A percentile compares a stretch with the other conserved stretches of the same genome.
phyloP scores from a whole-genome alignment of 2,329 filamentous ascomycete species.

The Magnaporthales sp. region DNA sequence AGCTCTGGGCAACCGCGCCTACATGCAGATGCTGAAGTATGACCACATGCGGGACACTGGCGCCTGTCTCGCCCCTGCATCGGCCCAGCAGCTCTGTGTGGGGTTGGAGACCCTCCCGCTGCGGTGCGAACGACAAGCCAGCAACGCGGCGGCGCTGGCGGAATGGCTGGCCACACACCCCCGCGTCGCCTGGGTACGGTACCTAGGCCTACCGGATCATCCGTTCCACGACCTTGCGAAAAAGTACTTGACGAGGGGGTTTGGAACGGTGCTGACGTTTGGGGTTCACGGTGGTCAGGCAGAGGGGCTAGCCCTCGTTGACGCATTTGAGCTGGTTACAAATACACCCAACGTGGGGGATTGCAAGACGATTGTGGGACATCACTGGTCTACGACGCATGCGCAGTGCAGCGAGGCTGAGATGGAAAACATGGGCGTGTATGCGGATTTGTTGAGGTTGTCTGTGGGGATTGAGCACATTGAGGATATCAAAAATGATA shows the following conservation, averaged over 20 bases:
- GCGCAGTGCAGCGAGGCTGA: conserved; percentile 50
- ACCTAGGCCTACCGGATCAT: conserved; percentile 56
- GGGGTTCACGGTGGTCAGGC: background rate
- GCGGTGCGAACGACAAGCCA: conserved; percentile 54
- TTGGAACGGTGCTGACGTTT: conserved; percentile 29
- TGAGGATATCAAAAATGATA: conserved; percentile 8
- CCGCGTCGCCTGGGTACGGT: conserved; percentile 61
- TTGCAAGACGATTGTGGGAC: conserved; percentile 52
- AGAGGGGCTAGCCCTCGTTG: conserved; percentile 37
- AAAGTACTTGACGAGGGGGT: conserved; percentile 57
- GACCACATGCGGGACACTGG: conserved; percentile 61
- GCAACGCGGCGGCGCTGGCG: conserved; percentile 53
- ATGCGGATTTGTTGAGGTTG: conserved; percentile 36
- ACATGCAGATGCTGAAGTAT: conserved; percentile 55
- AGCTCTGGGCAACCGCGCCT: conserved; percentile 55
- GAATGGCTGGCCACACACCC: conserved; percentile 57
- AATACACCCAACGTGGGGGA: conserved; percentile 59
- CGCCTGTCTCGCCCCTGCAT: conserved; percentile 55
- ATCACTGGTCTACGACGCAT: conserved; percentile 61
- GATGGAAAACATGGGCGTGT: conserved; percentile 1
- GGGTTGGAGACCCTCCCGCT: conserved; percentile 59
- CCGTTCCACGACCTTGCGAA: conserved; percentile 51
- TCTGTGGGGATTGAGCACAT: conserved; percentile 9
- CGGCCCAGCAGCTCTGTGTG: conserved; percentile 57
- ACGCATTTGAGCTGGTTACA: conserved; percentile 60